Base-by-base conservation (phyloP, 1,284 basidiomycete species). In the Rhodotorula sp. region DNA sequence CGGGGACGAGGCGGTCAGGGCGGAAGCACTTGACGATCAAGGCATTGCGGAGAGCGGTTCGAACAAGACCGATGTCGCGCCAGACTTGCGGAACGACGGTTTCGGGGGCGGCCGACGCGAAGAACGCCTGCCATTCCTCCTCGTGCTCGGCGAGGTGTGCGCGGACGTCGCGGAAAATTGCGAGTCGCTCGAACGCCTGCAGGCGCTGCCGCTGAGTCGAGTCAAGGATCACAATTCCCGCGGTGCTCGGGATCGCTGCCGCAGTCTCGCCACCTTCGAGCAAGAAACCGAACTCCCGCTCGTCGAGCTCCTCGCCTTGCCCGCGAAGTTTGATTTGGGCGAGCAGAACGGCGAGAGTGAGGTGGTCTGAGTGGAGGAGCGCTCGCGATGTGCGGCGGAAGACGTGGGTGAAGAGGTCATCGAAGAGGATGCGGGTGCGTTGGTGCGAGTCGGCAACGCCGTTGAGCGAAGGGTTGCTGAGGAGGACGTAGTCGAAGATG, bases 401-500 rank as follows among this genome's bases (percentile, higher is more conserved):
- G 29, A 94, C 88, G 47, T 91, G 85, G 47, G 94, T 82, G 87
- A 99, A 99, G 20, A 99, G 85, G 77, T 97, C 94, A 68, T 89
- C 88, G 66, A 92, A 83, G n/a, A 99, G 83, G 63, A 95, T 90
- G 36, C 89, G 86, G 62, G 93, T 87, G 27, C 96, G 88, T 59
- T 83, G 83, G 71, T 84, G 83, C 66, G 92, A 82, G 75, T 97
- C 93, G 10, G 86, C 84, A 69, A 96, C 84, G 71, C 86, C 87
- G 78, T 87, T 87, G 71, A 97, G 85, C 79, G 93, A 90, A 13
- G 94, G 92, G 79, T 98, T 98, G 77, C 91, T 89, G 73, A 90
- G 89, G 13, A 99, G 86, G 66, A 98, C 88, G 76, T 90, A 92
- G 82, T 98, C 92, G 81, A 99, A 99, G 77, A 99, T 95, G 79